A percentile compares a stretch with the other conserved stretches of the same genome.
Evolutionary conservation across 1,139 yeast species (phyloP).

Genomic region (Schizosaccharomyces versatilis): DNA sequence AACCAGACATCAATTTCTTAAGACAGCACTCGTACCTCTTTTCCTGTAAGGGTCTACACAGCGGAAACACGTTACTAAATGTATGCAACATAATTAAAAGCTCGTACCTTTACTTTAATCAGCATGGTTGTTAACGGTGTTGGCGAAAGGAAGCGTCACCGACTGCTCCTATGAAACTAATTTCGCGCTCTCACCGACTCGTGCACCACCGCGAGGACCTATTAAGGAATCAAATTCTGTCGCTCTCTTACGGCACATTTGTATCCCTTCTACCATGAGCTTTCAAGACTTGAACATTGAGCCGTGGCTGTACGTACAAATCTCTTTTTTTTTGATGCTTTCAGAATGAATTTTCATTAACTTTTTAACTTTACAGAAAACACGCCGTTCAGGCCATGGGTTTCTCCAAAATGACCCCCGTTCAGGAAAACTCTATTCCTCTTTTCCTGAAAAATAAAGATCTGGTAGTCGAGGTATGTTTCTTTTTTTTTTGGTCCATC

Average conservation of each 20-base stretch:
- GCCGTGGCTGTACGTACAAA: too few relatives aligned
- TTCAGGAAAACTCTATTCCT: constrained; percentile 89
- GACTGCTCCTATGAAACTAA: too few relatives aligned
- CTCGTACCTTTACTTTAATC: constrained; percentile 35
- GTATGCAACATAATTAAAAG: neutral
- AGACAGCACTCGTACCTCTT: constrained; percentile 29
- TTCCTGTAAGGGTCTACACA: constrained; percentile 43
- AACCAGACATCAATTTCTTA: neutral
- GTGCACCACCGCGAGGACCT: too few relatives aligned
- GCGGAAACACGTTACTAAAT: constrained; percentile 5
- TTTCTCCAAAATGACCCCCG: constrained; percentile 77
- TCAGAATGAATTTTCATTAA: too few relatives aligned
- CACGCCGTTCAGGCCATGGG: constrained; percentile 58
- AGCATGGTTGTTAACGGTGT: constrained; percentile 24
- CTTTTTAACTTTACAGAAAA: constrained; percentile 9
- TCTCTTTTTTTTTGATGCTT: too few relatives aligned
- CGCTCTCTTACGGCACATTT: too few relatives aligned
- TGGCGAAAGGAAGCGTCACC: neutral
- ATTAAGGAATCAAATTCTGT: too few relatives aligned
- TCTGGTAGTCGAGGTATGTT: constrained; percentile 67
- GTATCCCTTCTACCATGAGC: too few relatives aligned
- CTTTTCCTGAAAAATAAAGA: constrained; percentile 71
- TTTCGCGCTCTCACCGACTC: too few relatives aligned
- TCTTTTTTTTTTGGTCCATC: too few relatives aligned
- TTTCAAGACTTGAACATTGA: too few relatives aligned